Base-by-base conservation (phyloP, 2,329 filamentous ascomycete genomes). In the Acrocalymma vagum region DNA sequence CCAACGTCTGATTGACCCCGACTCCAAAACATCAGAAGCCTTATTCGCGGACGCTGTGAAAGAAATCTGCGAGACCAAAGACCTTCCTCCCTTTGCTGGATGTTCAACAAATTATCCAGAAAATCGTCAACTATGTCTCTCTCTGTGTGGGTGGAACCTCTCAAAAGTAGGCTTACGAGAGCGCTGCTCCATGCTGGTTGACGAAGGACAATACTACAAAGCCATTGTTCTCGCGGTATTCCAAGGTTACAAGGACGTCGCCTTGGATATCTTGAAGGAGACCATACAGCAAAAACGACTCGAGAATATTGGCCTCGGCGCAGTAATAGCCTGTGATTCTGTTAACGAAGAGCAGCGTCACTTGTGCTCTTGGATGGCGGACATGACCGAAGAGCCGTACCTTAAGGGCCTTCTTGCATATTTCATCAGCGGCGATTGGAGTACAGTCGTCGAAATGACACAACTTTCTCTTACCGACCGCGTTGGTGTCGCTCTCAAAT, bases 351-450 rank as follows among this genome's bases (percentile, higher is more conserved):
- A 82, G 31, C 84, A 84, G 72, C 76, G 80, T 48, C 78, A 84
- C 46, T 79, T 83, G 28, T 84, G 83, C 48, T 69, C 75, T 9
- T 83, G 82, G 69, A 82, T 86, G 65, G 78, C 80, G 16, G 81
- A 81, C 46, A 81, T 85, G 53, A 77, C 86, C 46, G 84, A 85
- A 0, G 88, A 94, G 56, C 86, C 88, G 0, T 93, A 92, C 61
- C 79, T 94, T 16, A 85, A 88, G 39, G 88, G 88, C 5, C 86
- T 94, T 31, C 88, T 90, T 16, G 84, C 85, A 3, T 84, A 89
- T 52, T 88, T 94, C 46, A 84, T 86, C 8, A 89, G 85, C 0
- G 86, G 86, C 4, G 81, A 90, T 63, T 94, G 90, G 90, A 75
- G 80, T 13, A 79, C 81, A 26, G 87, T 94, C 26, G 85, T 87